These are phyloP conservation scores for Pelargonium cotyledonis DNA, from an alignment of 441 rosid genomes.

Conservation along the genomic window DNA sequence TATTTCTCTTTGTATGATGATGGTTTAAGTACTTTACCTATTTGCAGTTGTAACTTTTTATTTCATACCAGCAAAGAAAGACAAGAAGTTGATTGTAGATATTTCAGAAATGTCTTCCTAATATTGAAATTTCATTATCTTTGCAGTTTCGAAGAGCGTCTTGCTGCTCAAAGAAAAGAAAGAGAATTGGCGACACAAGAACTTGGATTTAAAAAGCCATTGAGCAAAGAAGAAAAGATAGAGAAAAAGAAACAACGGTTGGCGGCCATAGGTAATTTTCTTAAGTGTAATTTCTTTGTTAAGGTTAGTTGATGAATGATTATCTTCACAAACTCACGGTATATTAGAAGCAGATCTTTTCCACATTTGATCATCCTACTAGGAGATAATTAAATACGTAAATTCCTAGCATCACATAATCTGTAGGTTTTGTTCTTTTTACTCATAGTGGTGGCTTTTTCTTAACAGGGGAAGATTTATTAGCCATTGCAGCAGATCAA, in stretches of 20 bases:
- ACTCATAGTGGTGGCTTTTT: conserved; percentile 19
- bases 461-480: conserved; percentile 80
- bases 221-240: conserved; percentile 83
- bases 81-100: background rate
- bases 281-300: conserved; percentile 5
- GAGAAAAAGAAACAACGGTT: conserved; percentile 94
- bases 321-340: conserved; percentile 6
- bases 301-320: conserved; percentile 1
- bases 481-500: conserved; percentile 95
- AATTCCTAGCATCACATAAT: background rate
- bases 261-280: conserved; percentile 82
- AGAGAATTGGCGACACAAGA: conserved; percentile 65
- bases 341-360: background rate
- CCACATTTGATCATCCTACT: conserved; percentile 1
- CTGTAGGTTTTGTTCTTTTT: conserved; percentile 6
- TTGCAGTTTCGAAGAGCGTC: conserved; percentile 91
- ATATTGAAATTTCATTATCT: conserved; percentile 7
- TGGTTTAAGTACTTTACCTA: background rate
- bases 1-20: conserved; percentile 12
- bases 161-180: conserved; percentile 82
- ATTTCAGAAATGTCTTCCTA: conserved; percentile 7
- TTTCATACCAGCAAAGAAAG: background rate
- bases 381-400: background rate
- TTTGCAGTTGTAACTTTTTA: background rate
- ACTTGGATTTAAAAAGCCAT: conserved; percentile 87